A percentile compares a stretch with the other conserved stretches of the same genome.
Evolutionary conservation across 805 yeast genomes (phyloP).

Genomic region (Priceomyces carsonii): DNA sequence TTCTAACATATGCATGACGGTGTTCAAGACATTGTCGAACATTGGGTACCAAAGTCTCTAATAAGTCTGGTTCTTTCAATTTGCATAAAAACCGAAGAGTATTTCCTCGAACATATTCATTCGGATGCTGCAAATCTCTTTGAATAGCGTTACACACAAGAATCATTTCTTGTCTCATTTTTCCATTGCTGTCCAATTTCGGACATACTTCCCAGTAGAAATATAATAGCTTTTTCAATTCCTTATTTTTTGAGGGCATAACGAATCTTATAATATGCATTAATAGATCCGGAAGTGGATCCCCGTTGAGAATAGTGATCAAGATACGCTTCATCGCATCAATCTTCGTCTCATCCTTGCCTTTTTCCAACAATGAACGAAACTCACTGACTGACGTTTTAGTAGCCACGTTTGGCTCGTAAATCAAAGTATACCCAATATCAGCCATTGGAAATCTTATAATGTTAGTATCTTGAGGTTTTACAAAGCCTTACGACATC

Average conservation of each 20-base stretch:
- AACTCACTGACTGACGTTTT: constrained; percentile 71
- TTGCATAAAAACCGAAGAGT: constrained; percentile 90
- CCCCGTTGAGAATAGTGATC: constrained; percentile 87
- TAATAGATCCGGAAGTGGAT: constrained; percentile 85
- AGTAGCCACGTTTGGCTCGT: constrained; percentile 69
- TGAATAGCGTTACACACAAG: constrained; percentile 97
- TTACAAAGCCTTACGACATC: constrained; percentile 9
- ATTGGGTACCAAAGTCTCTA: constrained; percentile 94
- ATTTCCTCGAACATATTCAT: constrained; percentile 94
- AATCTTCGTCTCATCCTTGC: constrained; percentile 83
- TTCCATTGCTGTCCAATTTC: constrained; percentile 83
- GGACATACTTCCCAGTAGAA: constrained; percentile 99
- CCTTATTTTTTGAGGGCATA: constrained; percentile 93
- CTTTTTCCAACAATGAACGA: constrained; percentile 78
- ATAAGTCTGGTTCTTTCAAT: constrained; percentile 86
- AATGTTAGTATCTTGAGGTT: constrained; percentile 4
- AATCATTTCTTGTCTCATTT: constrained; percentile 97
- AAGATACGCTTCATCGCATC: constrained; percentile 88
- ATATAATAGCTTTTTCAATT: constrained; percentile 86
- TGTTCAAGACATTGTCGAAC: constrained; percentile 90
- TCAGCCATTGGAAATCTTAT: constrained; percentile 15
- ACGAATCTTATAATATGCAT: constrained; percentile 97
- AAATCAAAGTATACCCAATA: constrained; percentile 74
- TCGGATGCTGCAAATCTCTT: constrained; percentile 96
- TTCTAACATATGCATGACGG: constrained; percentile 96